Evolutionary conservation across 2,329 filamentous ascomycete species (phyloP).

Genomic region (Ceratocystis albifundus): DNA sequence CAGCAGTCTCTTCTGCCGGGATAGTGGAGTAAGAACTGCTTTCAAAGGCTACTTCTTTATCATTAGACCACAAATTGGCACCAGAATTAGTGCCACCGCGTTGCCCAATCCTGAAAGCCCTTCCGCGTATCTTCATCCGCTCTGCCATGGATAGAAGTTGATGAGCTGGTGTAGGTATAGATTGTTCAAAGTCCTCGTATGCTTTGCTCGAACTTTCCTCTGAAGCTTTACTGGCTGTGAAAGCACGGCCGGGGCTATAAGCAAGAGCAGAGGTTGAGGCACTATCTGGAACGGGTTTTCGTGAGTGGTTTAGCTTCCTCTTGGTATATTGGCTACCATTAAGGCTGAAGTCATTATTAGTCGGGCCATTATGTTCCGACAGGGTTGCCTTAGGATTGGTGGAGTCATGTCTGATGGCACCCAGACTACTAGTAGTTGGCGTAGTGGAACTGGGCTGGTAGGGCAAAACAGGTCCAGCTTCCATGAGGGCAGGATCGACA

Average conservation of each 20-base stretch:
- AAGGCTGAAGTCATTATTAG: not conserved
- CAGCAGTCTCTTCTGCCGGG: not conserved
- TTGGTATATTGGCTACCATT: not conserved
- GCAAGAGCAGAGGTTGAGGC: not conserved
- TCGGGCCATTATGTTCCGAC: not conserved
- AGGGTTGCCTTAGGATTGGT: not conserved
- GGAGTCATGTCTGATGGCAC: not conserved
- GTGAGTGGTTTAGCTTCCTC: not conserved
- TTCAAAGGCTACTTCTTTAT: not conserved
- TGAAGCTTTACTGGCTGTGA: not conserved
- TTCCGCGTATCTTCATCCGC: constrained; percentile 44
- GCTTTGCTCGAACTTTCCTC: constrained; percentile 25
- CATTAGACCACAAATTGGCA: not conserved
- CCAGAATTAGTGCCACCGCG: not conserved
- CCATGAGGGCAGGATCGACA: not conserved
- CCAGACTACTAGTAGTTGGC: not conserved
- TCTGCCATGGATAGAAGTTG: constrained; percentile 46
- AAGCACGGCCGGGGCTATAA: not conserved
- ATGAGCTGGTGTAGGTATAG: constrained; percentile 19
- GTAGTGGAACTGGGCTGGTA: not conserved
- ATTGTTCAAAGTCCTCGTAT: not conserved
- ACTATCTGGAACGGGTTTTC: not conserved
- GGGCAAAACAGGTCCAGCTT: not conserved
- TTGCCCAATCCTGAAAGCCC: constrained; percentile 41
- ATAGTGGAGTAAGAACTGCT: not conserved